phyloP scores from a whole-genome alignment of 176 grass and related monocot species.

The Paspalum notatum region DNA sequence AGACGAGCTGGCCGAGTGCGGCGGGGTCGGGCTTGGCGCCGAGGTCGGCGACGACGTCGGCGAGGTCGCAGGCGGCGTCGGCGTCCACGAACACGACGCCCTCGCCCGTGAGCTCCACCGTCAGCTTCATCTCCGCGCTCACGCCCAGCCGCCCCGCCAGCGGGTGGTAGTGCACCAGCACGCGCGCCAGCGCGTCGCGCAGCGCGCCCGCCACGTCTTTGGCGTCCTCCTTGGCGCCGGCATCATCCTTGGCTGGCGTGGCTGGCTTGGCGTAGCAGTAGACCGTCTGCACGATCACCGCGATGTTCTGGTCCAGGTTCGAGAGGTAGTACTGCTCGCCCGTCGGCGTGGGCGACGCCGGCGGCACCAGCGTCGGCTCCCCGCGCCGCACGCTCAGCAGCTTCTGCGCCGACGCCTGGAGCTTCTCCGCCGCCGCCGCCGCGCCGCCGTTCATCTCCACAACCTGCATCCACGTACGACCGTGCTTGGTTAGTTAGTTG shows the following conservation, averaged over 20 bases:
- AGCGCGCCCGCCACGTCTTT: conserved; percentile 50
- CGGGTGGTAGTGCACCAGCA: conserved; percentile 87
- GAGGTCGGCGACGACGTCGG: conserved; percentile 66
- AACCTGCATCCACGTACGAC: conserved; percentile 31
- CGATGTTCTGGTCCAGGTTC: conserved; percentile 97
- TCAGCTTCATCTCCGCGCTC: conserved; percentile 86
- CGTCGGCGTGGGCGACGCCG: conserved; percentile 59
- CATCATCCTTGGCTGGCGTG: no score
- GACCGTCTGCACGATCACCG: conserved; percentile 80
- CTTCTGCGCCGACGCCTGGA: background rate
- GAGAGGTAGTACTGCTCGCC: conserved; percentile 88
- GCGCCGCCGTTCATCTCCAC: conserved; percentile 42
- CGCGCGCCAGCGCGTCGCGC: conserved; percentile 68
- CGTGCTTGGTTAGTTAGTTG: background rate
- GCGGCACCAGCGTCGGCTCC: conserved; percentile 56
- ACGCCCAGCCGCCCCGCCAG: conserved; percentile 76
- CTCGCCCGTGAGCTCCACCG: conserved; percentile 72
- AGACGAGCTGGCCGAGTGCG: conserved; percentile 84
- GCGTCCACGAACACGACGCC: conserved; percentile 87
- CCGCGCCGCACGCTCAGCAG: conserved; percentile 55
- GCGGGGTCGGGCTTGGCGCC: conserved; percentile 63
- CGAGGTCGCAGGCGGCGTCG: conserved; percentile 71
- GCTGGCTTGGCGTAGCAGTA: conserved; percentile 65
- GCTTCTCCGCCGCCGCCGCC: conserved; percentile 20
- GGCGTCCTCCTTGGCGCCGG: conserved; percentile 25